Percentiles rank a stretch among this genome's conserved stretches.
phyloP scores from a whole-genome alignment of 495 filamentous ascomycete species.

The Aeminium ludgeri region DNA sequence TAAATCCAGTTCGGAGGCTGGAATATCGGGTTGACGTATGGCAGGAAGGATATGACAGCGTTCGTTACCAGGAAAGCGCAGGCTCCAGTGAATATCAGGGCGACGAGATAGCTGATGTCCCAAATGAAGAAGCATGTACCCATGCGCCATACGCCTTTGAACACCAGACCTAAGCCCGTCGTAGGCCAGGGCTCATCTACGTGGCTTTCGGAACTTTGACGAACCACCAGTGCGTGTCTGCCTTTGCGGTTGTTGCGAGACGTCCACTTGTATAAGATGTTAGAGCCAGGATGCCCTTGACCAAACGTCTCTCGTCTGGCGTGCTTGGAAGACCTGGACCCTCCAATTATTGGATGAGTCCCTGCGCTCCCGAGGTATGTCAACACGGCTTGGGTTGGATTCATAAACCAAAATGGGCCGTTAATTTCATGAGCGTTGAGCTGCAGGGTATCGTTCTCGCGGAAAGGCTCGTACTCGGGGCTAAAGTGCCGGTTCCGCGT shows the following conservation, averaged over 20 bases:
- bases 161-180: neutral
- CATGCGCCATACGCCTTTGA: slow-evolving; percentile 2
- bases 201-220: neutral
- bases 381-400: slow-evolving; percentile 1
- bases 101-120: slow-evolving; percentile 2
- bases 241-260: slow-evolving; percentile 6
- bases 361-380: neutral
- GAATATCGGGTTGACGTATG: neutral
- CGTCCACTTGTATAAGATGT: neutral
- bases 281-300: too few species aligned
- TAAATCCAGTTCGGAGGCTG: neutral
- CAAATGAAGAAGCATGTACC: neutral
- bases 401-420: neutral
- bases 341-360: neutral
- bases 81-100: neutral
- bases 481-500: neutral
- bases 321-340: too few species aligned
- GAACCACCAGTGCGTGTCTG: neutral
- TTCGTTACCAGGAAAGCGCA: neutral
- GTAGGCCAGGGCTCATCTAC: neutral
- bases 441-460: neutral
- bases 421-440: neutral
- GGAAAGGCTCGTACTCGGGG: neutral
- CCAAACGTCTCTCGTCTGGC: too few species aligned
- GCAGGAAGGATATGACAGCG: slow-evolving; percentile 4